Conservation (phyloP, 148 eudicot species). For the Arctostaphylos glauca region DNA sequence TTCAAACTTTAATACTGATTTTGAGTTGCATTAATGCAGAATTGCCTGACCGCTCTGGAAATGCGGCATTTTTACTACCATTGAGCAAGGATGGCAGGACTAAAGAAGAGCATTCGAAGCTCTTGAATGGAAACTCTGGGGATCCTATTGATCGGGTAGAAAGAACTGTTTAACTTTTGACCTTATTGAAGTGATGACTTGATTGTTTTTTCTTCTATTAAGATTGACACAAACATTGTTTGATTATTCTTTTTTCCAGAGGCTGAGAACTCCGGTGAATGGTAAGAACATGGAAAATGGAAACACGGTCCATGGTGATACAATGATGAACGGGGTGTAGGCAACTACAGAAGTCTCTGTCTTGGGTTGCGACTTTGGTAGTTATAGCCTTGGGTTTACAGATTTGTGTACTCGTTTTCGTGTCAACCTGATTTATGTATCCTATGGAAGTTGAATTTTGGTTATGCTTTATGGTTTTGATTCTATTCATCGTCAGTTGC, state of each 20-base stretch:
- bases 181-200: not conserved
- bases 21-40: constrained; percentile 40
- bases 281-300: constrained; percentile 72
- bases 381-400: not conserved
- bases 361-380: not conserved
- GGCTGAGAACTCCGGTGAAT: constrained; percentile 74
- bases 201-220: not conserved
- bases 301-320: constrained; percentile 50
- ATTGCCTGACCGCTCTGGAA: constrained; percentile 72
- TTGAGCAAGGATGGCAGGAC: constrained; percentile 66
- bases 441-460: constrained; percentile 10
- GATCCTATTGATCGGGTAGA: constrained; percentile 78
- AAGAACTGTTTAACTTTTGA: not conserved
- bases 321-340: constrained; percentile 63
- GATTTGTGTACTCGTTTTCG: not conserved
- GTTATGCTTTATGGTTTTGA: constrained; percentile 1
- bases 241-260: constrained; percentile 39
- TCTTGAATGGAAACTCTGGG: constrained; percentile 68
- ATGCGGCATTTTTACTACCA: constrained; percentile 56
- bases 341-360: not conserved
- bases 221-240: not conserved
- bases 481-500: not conserved
- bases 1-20: not conserved
- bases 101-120: constrained; percentile 80
- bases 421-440: constrained; percentile 1